Base-by-base conservation (phyloP, 163 green algal genomes). In the Volvox carteri region DNA sequence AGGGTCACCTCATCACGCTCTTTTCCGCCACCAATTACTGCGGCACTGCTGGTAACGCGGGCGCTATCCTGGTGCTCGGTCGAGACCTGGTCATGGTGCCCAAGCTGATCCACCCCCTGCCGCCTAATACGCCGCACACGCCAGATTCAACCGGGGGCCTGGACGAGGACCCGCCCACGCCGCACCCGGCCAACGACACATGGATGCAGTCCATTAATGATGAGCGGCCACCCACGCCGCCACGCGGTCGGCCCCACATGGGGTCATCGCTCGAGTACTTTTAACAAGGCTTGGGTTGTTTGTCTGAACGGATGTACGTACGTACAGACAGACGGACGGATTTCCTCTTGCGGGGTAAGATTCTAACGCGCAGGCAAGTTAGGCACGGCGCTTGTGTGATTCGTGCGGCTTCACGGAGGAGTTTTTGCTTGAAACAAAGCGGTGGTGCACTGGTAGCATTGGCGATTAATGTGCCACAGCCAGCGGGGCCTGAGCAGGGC, bases 11-110 rank as follows among this genome's bases (percentile, higher is more conserved):
- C 44, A 99, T 99, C 91, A 99, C 97, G 14, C 95, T 99, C 2
- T 99, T 99, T 46, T 97, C 94, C 54, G 98, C 98, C 39, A 99
- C 98, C 79, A 99, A 99, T 93, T 99, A 99, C 94, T 99, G 98
- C 91, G 98, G 98, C 78, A 99, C 98, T 21, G 98, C 98, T 50
- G 98, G 99, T 91, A 99, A 99, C 90, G 96, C 97, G 48, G 97
- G 98, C 42, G 98, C 98, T 18, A 99, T 99, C 90, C 93, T 99
- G 72, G 98, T 99, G 78, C 92, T 99, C 56, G 97, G 97, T 3
- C 90, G 98, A 11, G 98, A 99, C 91, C 92, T 99, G 74, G 97
- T 99, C 48, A 98, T 99, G 94, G 98, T 99, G 78, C 98, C 98
- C 37, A 99, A 99, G 93, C 94, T 99, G 68, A 99, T 99, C 87